phyloP scores from a whole-genome alignment of 1,284 basidiomycete species.

The Ustilago tritici region DNA sequence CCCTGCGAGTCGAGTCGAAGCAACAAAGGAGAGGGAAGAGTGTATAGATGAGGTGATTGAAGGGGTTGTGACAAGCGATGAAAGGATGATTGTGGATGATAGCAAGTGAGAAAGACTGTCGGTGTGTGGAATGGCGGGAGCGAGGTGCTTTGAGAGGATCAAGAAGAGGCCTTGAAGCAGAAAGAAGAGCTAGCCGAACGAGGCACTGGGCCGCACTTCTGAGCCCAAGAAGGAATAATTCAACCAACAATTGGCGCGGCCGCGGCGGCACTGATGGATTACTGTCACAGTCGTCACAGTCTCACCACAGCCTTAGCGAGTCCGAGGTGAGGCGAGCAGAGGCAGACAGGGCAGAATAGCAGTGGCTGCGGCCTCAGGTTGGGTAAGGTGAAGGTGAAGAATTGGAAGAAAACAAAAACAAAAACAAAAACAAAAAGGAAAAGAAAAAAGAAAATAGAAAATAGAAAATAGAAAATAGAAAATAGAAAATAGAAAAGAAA shows the following conservation, averaged over 20 bases:
- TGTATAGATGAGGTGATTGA: background rate
- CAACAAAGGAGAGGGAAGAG: conserved; percentile 4
- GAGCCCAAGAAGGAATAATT: conserved; percentile 1
- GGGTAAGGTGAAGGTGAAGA: too few species aligned
- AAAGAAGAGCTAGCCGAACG: background rate
- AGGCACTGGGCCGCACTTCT: background rate
- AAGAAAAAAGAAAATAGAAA: too few species aligned
- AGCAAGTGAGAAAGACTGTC: background rate
- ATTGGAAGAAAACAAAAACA: background rate
- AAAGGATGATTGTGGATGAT: background rate
- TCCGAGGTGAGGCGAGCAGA: background rate
- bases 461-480: background rate
- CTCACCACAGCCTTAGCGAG: background rate
- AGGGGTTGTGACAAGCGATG: background rate
- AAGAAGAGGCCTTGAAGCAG: background rate
- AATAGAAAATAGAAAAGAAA: too few species aligned
- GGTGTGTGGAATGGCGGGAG: conserved; percentile 4
- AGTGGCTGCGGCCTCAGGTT: background rate
- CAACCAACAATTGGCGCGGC: background rate
- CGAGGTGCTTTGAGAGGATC: background rate
- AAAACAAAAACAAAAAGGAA: background rate
- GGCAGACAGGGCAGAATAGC: background rate
- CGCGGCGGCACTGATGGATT: background rate
- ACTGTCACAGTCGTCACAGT: background rate
- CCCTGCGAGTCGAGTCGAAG: background rate